Evolutionary conservation across 495 filamentous ascomycete species (phyloP), one percentile per base, ranked within the genome.

Genomic region (Halenospora varia): DNA sequence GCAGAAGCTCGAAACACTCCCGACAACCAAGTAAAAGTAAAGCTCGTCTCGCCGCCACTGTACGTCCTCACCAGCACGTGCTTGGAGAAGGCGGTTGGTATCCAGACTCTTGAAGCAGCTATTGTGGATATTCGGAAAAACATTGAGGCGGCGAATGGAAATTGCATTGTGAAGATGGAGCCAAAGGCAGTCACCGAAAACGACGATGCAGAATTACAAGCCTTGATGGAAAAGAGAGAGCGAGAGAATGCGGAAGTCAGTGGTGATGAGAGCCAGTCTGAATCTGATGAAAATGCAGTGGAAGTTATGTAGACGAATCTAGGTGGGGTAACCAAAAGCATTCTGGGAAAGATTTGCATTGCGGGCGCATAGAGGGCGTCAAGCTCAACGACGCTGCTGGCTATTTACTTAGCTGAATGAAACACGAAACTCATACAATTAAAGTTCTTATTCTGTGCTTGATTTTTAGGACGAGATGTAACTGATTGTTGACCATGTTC

Each of bases 101-200:
- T 98, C 62, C 73, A 81, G 62, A 83, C 85, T 64, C 73, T 98
- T 56, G 90, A 96, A 73, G 82, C 84, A 61, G 91, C 94, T 20
- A 98, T 98, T 61, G 79, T 86, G 63, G 87, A 88, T 65, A 92
- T 97, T 64, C 78, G 85, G 57, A 77, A 67, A 57, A 89, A 81
- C 66, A 98, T 98, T 70, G 78, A 81, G 59, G 75, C 69, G 15
- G 79, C 85, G 1, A 87, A 87, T 17, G 94, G 94, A 35, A 83
- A 80, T 64, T 91, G 91, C 65, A 80, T 86, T 25, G 87, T 95
- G 53, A 92, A 89, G 79, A 97, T 98, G 95, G 93, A 90, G 60
- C 94, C 94, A 42, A 97, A 97, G 84, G 94, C 94, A 15, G 95
- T 97, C 57, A 97, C 93, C 3, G 94, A 97, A 81, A 93, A 90